These are phyloP conservation scores for Tolypocladium ovalisporum DNA, from an alignment of 2,329 filamentous ascomycete species.

Conservation along the genomic window DNA sequence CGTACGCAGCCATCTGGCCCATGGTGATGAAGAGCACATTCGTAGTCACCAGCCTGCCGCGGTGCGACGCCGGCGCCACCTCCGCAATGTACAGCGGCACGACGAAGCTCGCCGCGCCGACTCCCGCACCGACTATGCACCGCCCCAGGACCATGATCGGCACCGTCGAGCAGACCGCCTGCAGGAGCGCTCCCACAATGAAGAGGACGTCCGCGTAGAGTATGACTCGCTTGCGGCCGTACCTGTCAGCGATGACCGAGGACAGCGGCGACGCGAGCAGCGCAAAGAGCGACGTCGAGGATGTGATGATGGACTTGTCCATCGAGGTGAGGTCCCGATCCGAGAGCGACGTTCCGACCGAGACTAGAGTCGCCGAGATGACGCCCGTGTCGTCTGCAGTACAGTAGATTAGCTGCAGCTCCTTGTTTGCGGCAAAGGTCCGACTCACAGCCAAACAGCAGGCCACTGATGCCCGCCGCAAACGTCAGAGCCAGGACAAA, in stretches of 20 bases:
- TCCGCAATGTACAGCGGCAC: conserved; percentile 85
- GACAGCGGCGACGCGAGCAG: conserved; percentile 53
- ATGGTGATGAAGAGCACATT: conserved; percentile 75
- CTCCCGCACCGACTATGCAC: conserved; percentile 58
- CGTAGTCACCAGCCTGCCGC: conserved; percentile 73
- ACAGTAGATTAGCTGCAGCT: conserved; percentile 4
- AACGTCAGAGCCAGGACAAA: conserved; percentile 54
- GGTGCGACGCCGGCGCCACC: conserved; percentile 62
- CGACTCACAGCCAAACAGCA: conserved; percentile 55
- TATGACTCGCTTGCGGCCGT: conserved; percentile 53
- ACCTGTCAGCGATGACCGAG: conserved; percentile 49
- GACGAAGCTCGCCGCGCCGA: conserved; percentile 70
- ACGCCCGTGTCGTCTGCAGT: conserved; percentile 54
- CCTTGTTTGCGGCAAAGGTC: not conserved
- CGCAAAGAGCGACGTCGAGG: conserved; percentile 57
- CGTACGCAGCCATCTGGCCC: conserved; percentile 81
- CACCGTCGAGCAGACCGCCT: conserved; percentile 49
- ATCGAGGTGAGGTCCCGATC: conserved; percentile 44
- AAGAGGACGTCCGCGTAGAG: conserved; percentile 58
- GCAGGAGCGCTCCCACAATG: conserved; percentile 52
- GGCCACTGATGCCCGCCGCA: conserved; percentile 54
- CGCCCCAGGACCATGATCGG: conserved; percentile 55
- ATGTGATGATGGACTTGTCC: conserved; percentile 62
- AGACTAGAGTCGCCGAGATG: conserved; percentile 57
- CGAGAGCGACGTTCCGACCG: conserved; percentile 49